Conservation (phyloP, 108 stramenopile genomes). For the Asterionellopsis glacialis region DNA sequence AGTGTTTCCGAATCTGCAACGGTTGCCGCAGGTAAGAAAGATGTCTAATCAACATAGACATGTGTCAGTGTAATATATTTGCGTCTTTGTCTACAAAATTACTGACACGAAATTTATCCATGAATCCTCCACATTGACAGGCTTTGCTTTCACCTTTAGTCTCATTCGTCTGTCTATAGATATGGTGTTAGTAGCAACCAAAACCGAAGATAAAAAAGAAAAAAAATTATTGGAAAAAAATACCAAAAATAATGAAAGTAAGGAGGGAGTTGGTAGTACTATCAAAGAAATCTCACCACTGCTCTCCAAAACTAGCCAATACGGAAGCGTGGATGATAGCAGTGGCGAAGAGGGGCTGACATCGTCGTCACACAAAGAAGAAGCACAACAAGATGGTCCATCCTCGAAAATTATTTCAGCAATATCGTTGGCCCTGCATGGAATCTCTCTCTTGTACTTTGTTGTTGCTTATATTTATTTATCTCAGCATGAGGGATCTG, state of each 20-base stretch:
- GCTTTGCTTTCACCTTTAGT: slow-evolving; percentile 51
- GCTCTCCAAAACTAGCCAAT: slow-evolving; percentile 4
- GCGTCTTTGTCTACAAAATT: too few species aligned
- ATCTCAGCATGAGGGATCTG: slow-evolving; percentile 16
- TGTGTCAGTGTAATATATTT: too few species aligned
- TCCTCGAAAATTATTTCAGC: background rate
- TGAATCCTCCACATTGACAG: slow-evolving; percentile 5
- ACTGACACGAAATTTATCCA: too few species aligned
- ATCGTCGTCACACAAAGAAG: background rate
- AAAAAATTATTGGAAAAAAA: slow-evolving; percentile 38
- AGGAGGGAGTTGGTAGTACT: background rate
- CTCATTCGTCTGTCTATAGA: slow-evolving; percentile 66
- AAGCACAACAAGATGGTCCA: background rate
- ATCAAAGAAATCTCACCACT: background rate
- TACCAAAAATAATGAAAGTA: slow-evolving; percentile 1
- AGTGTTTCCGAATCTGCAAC: too few species aligned
- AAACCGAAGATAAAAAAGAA: slow-evolving; percentile 33
- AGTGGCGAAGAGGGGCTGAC: background rate
- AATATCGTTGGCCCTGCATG: too few species aligned
- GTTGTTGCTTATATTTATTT: slow-evolving; percentile 20
- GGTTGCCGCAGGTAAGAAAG: too few species aligned
- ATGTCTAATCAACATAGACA: too few species aligned
- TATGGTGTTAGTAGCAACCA: slow-evolving; percentile 47
- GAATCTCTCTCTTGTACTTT: background rate
- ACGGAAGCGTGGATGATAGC: slow-evolving; percentile 4